These are phyloP conservation scores for Kazachstania africana DNA, from an alignment of 805 yeast genomes.

Conservation along the genomic window DNA sequence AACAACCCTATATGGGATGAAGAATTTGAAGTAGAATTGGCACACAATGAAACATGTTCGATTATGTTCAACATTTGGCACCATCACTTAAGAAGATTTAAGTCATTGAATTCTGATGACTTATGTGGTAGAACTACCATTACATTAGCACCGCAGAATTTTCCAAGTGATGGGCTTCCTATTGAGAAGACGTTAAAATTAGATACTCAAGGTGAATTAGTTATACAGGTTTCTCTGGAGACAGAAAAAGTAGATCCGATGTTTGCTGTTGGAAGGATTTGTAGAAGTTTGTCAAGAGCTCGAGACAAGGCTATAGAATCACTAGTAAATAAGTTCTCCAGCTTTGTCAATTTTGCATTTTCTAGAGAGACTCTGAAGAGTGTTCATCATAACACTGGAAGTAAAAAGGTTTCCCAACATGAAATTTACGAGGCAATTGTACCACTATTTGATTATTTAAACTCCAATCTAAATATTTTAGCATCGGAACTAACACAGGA, in stretches of 20 bases:
- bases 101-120: slow-evolving; percentile 37
- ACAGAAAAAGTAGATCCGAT: slow-evolving; percentile 70
- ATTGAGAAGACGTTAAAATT: slow-evolving; percentile 46
- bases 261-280: slow-evolving; percentile 68
- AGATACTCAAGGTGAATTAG: slow-evolving; percentile 57
- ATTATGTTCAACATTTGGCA: slow-evolving; percentile 63
- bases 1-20: slow-evolving; percentile 80
- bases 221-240: slow-evolving; percentile 63
- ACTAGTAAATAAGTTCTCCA: slow-evolving; percentile 63
- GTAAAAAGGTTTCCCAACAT: slow-evolving; percentile 31
- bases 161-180: slow-evolving; percentile 58
- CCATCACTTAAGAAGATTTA: slow-evolving; percentile 30
- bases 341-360: slow-evolving; percentile 43
- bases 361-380: slow-evolving; percentile 48
- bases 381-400: slow-evolving; percentile 42
- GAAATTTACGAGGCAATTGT: slow-evolving; percentile 52
- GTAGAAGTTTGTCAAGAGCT: slow-evolving; percentile 49
- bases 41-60: slow-evolving; percentile 32
- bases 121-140: slow-evolving; percentile 55
- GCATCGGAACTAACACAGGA: slow-evolving; percentile 47
- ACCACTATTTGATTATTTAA: slow-evolving; percentile 66
- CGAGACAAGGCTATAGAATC: slow-evolving; percentile 56
- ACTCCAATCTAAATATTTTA: slow-evolving; percentile 52
- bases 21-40: slow-evolving; percentile 49
- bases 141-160: slow-evolving; percentile 49